Base-by-base conservation (phyloP, 2,329 filamentous ascomycete genomes). In the Kalaharituber pfeilii region DNA sequence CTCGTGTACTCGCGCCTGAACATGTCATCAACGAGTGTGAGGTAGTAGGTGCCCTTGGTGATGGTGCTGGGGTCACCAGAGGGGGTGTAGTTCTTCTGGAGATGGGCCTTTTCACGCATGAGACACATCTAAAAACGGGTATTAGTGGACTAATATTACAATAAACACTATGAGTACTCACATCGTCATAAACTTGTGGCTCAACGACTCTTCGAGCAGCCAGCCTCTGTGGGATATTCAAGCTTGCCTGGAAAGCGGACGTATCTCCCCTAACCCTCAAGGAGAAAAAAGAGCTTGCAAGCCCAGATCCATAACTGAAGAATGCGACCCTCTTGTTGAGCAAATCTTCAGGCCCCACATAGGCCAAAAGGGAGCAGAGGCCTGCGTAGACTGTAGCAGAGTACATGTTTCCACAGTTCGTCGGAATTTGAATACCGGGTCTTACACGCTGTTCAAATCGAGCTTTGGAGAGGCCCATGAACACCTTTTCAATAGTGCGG, bases 391-490 rank as follows among this genome's bases (percentile, higher is more conserved):
- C 75, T 65, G 74, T 78, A 47, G 74, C 76, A 57, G 72, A 75
- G 67, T 79, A 79, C 76, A 79, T 79, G 69, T 79, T 79, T 65
- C 74, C 74, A 69, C 81, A 85, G 68, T 83, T 77, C 60, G 84
- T 88, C 62, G 85, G 80, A 30, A 86, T 81, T 70, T 86, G 77
- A 67, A 84, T 81, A 64, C 75, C 73, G 52, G 83, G 82, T 67
- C 75, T 73, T 63, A 91, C 81, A 64, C 84, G 81, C 70, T 88
- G 82, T 66, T 79, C 76, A 71, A 85, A 89, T 63, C 78, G 78
- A 76, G 88, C 88, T 79, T 91, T 89, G 68, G 82, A 81, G 63
- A 89, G 74, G 55, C 67, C 74, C 81, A 91, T 85, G 69, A 91
- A 91, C 59, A 81, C 82, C 79, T 89, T 91, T 75, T 91, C 85